Conservation (phyloP, 2,329 filamentous ascomycete genomes). For the Aspergillus ochraceoroseus region DNA sequence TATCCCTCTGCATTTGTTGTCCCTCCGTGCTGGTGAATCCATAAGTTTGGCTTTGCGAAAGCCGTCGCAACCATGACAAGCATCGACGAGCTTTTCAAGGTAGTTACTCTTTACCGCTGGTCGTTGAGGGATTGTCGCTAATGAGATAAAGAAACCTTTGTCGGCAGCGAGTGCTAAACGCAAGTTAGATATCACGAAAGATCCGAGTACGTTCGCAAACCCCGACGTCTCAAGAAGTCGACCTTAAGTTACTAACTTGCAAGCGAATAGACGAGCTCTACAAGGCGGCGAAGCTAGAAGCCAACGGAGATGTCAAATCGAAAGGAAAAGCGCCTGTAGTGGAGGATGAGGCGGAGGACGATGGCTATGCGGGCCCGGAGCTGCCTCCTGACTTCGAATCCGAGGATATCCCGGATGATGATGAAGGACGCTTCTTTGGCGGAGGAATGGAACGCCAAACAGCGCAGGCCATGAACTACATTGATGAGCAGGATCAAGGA, state of each 20-base stretch:
- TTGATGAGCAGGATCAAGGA: constrained; percentile 63
- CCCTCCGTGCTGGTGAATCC: constrained; percentile 4
- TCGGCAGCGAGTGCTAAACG: constrained; percentile 50
- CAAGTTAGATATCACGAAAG: constrained; percentile 53
- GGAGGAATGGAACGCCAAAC: constrained; percentile 80
- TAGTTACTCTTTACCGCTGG: constrained; percentile 17
- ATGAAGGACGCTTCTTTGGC: constrained; percentile 93
- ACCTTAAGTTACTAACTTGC: constrained; percentile 17
- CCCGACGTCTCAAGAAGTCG: neutral
- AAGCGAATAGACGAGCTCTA: constrained; percentile 48
- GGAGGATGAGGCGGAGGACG: constrained; percentile 47
- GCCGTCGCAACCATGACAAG: constrained; percentile 48
- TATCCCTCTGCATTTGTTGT: neutral
- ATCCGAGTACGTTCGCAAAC: constrained; percentile 44
- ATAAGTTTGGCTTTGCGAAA: constrained; percentile 1
- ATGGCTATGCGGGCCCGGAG: constrained; percentile 50
- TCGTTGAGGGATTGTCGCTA: constrained; percentile 17
- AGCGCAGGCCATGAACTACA: constrained; percentile 77
- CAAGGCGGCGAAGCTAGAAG: constrained; percentile 55
- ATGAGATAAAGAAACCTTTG: constrained; percentile 44
- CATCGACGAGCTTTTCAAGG: constrained; percentile 60
- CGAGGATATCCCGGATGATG: constrained; percentile 64
- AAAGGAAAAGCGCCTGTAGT: constrained; percentile 45
- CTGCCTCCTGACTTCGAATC: constrained; percentile 54
- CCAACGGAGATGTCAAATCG: constrained; percentile 49